A percentile compares a stretch with the other conserved stretches of the same genome.
phyloP scores from a whole-genome alignment of 106 monocot genomes.

The Allium fistulosum region DNA sequence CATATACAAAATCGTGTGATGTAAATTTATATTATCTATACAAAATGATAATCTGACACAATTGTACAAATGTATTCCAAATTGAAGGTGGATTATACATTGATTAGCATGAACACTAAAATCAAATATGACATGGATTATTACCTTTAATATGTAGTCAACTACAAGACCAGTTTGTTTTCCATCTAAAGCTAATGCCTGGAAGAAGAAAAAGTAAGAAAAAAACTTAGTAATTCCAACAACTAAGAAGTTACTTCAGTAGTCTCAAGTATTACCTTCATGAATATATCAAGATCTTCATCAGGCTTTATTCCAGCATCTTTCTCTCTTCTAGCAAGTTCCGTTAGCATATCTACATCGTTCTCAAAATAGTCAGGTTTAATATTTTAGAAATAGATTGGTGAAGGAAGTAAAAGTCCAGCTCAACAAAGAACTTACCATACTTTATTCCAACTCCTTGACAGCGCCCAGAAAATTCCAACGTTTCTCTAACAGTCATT shows the following conservation, averaged over 20 bases:
- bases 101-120: no score
- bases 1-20: not conserved
- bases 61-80: no score
- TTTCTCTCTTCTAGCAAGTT: constrained; percentile 90
- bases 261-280: constrained; percentile 56
- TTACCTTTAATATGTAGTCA: constrained; percentile 98
- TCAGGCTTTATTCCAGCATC: constrained; percentile 89
- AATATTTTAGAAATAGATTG: constrained; percentile 6
- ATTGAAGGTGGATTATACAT: no score
- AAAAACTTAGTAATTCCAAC: constrained; percentile 1
- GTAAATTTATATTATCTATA: no score
- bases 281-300: constrained; percentile 97
- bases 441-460: constrained; percentile 98
- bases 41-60: no score
- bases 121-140: no score
- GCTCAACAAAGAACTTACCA: constrained; percentile 37
- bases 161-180: constrained; percentile 82
- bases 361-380: not conserved
- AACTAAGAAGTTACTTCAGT: constrained; percentile 2
- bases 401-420: not conserved
- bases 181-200: constrained; percentile 86
- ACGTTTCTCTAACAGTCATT: constrained; percentile 91
- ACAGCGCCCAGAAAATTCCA: constrained; percentile 83
- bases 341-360: constrained; percentile 84
- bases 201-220: constrained; percentile 9